These are phyloP conservation scores for Teunomyces atbi DNA, from an alignment of 805 yeast species.

Conservation along the genomic window DNA sequence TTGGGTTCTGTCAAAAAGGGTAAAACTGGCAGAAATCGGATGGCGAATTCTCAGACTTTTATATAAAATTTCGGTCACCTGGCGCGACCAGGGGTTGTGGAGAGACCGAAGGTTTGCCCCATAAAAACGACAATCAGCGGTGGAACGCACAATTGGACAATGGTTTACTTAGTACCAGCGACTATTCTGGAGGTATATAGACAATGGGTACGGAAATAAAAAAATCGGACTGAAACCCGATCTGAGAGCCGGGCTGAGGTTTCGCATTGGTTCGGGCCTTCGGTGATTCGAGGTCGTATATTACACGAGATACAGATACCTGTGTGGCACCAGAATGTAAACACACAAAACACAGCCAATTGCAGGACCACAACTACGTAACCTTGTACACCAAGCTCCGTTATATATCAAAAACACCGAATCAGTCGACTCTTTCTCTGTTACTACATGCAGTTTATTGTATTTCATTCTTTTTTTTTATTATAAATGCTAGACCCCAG, in stretches of 20 bases:
- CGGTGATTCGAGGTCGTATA: no score
- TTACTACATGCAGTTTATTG: neutral
- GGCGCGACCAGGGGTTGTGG: slow-evolving; percentile 4
- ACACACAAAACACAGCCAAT: neutral
- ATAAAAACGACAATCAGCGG: neutral
- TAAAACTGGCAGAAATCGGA: neutral
- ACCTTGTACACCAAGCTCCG: no score
- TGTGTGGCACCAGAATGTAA: neutral
- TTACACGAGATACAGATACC: neutral
- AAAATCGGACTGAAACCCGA: no score
- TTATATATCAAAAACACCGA: neutral
- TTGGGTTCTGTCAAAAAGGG: slow-evolving; percentile 2
- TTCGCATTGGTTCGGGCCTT: neutral
- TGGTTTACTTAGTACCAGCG: neutral
- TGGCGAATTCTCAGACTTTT: slow-evolving; percentile 7
- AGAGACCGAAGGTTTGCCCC: neutral
- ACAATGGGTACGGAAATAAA: no score
- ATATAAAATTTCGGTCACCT: slow-evolving; percentile 8
- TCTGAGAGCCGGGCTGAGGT: neutral
- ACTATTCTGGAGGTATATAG: no score
- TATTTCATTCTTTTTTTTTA: neutral
- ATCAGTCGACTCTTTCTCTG: no score
- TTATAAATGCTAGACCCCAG: slow-evolving; percentile 3
- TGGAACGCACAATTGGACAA: neutral
- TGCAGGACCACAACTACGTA: neutral